Evolutionary conservation across 2,329 filamentous ascomycete genomes (phyloP).

Genomic region (Trichoderma sp.): DNA sequence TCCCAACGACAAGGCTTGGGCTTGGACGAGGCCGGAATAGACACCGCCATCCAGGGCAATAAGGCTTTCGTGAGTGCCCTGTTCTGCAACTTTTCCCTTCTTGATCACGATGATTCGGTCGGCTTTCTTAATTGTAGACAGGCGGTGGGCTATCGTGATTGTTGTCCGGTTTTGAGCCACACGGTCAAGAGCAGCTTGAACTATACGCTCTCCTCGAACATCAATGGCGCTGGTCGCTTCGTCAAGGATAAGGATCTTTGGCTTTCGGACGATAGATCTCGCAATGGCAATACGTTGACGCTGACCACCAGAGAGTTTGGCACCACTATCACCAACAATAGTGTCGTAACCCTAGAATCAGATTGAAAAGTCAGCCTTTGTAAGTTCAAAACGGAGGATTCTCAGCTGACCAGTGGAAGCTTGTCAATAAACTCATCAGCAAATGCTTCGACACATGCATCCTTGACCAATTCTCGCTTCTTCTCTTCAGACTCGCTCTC

Average conservation of each 20-base stretch:
- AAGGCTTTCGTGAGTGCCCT: constrained; percentile 74
- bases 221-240: constrained; percentile 72
- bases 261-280: constrained; percentile 70
- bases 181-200: constrained; percentile 64
- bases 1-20: constrained; percentile 60
- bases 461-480: constrained; percentile 60
- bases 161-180: constrained; percentile 66
- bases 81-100: constrained; percentile 69
- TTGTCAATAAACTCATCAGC: constrained; percentile 69
- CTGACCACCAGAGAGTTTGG: constrained; percentile 81
- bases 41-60: constrained; percentile 60
- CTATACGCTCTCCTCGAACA: constrained; percentile 56
- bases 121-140: constrained; percentile 75
- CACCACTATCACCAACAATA: constrained; percentile 73
- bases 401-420: constrained; percentile 52
- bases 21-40: constrained; percentile 68
- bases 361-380: not conserved
- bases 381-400: not conserved
- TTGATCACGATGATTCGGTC: constrained; percentile 77
- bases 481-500: constrained; percentile 54
- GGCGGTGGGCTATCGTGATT: constrained; percentile 72
- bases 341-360: constrained; percentile 65
- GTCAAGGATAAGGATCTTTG: constrained; percentile 72
- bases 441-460: constrained; percentile 67
- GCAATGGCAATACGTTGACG: constrained; percentile 81